Base-by-base conservation (phyloP, 2,329 filamentous ascomycete species). In the Chrysosporium keratinophilum region DNA sequence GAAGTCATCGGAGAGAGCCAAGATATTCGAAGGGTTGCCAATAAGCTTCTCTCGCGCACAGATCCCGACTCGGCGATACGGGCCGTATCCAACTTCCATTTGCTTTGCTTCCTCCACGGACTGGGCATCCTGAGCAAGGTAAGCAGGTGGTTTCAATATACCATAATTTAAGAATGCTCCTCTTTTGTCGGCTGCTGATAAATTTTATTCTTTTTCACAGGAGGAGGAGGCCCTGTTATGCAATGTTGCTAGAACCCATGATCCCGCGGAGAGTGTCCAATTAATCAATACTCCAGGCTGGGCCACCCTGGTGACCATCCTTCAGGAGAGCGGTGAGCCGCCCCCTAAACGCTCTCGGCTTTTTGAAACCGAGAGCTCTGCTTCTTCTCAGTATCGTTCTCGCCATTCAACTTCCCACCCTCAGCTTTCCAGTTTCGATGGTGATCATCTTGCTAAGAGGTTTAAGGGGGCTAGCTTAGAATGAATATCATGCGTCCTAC, bases 311-410 rank as follows among this genome's bases (percentile, higher is more conserved):
- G 79, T 91, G 73, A 85, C 87, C 70, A 95, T 98, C 69, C 81
- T 97, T 74, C 83, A 93, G 83, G 87, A 89, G 82, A 89, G 88
- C 80, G 88, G 90, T 95, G 90, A 95, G 87, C 85, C 85, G 82
- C 82, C 85, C 81, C 84, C 83, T 72, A 94, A 93, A 79, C 86
- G 77, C 69, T 64, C 68, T 63, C 67, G 72, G 69, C 67, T 66
- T 57, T 62, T 60, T 44, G 67, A 68, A 59, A 69, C 71, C 65
- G 70, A 72, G 63, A 58, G 63, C 63, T 56, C 62, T 61, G 60
- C 59, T 58, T 62, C 62, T 61, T 60, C 64, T 56, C 60, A 37
- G 11, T 28, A 64, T 20, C 35, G 47, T 40, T 28, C 35, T 52
- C 51, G 35, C 41, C 37, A 34, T 51, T 20, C 45, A 17, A 23